A percentile compares a stretch with the other conserved stretches of the same genome.
Evolutionary conservation across 2,329 filamentous ascomycete species (phyloP).

Genomic region (Piedraia hortae): DNA sequence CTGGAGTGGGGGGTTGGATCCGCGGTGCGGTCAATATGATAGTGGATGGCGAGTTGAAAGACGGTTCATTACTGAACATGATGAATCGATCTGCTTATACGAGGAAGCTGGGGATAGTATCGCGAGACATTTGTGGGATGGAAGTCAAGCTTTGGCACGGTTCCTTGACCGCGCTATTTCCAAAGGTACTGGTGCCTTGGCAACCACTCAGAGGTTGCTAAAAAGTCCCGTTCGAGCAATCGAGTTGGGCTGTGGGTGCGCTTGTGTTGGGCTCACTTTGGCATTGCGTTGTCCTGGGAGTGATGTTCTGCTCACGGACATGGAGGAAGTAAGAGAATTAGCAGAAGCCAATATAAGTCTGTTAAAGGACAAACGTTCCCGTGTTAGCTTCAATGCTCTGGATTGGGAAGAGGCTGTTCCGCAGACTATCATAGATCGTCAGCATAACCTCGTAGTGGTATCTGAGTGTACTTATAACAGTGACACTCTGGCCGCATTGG

Average conservation of each 20-base stretch:
- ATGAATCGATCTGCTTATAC: slow-evolving; percentile 22
- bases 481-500: slow-evolving; percentile 35
- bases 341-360: slow-evolving; percentile 26
- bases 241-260: slow-evolving; percentile 41
- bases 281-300: slow-evolving; percentile 24
- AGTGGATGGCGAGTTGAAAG: slow-evolving; percentile 28
- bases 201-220: too few species aligned
- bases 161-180: slow-evolving; percentile 21
- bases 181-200: too few species aligned
- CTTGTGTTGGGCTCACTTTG: slow-evolving; percentile 38
- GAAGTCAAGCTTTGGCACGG: slow-evolving; percentile 28
- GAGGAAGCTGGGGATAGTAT: slow-evolving; percentile 50
- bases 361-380: slow-evolving; percentile 18
- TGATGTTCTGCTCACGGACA: slow-evolving; percentile 34
- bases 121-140: slow-evolving; percentile 44
- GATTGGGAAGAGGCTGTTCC: slow-evolving; percentile 29
- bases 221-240: slow-evolving; percentile 27
- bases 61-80: slow-evolving; percentile 19
- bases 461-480: slow-evolving; percentile 50
- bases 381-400: slow-evolving; percentile 23
- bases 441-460: slow-evolving; percentile 33
- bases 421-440: slow-evolving; percentile 16
- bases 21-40: slow-evolving; percentile 13
- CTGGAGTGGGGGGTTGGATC: slow-evolving; percentile 24
- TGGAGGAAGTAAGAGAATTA: slow-evolving; percentile 35